Conservation (phyloP, 805 yeast species). For the Candida sonorensis region DNA sequence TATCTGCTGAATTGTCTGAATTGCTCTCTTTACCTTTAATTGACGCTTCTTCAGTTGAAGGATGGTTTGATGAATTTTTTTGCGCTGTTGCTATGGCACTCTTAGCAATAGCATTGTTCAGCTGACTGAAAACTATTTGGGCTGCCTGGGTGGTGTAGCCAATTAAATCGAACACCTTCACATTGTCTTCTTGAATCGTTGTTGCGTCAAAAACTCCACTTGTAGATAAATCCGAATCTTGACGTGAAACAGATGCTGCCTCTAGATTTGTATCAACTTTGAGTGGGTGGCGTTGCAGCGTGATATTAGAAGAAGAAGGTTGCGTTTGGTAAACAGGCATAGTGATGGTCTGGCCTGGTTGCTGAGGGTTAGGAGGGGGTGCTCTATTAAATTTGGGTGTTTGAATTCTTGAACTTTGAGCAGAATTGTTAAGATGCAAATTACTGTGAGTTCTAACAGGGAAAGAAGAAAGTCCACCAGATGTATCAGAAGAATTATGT, state of each 20-base stretch:
- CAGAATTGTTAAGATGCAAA: slow-evolving; percentile 7
- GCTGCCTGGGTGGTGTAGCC: slow-evolving; percentile 40
- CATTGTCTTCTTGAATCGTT: slow-evolving; percentile 20
- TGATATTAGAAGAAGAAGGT: slow-evolving; percentile 7
- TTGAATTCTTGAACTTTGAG: slow-evolving; percentile 7
- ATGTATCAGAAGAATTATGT: background rate
- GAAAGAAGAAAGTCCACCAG: background rate
- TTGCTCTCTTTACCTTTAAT: slow-evolving; percentile 28
- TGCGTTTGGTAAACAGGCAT: slow-evolving; percentile 8
- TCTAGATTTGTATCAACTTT: slow-evolving; percentile 19
- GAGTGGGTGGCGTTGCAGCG: slow-evolving; percentile 18
- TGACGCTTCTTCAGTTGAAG: slow-evolving; percentile 25
- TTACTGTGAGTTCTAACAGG: slow-evolving; percentile 8
- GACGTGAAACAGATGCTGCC: slow-evolving; percentile 10
- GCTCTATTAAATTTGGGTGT: slow-evolving; percentile 14
- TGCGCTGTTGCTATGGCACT: slow-evolving; percentile 53
- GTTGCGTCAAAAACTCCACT: too few species aligned
- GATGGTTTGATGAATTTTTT: too few species aligned
- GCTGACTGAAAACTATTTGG: slow-evolving; percentile 68
- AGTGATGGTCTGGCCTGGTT: slow-evolving; percentile 10
- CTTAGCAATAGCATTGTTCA: slow-evolving; percentile 60
- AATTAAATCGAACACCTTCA: slow-evolving; percentile 23
- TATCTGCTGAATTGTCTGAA: slow-evolving; percentile 10
- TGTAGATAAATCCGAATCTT: slow-evolving; percentile 29
- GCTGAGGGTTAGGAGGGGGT: slow-evolving; percentile 18